These are phyloP conservation scores for Pseudocercospora pini-densiflorae DNA, from an alignment of 2,329 filamentous ascomycete genomes.

Conservation along the genomic window DNA sequence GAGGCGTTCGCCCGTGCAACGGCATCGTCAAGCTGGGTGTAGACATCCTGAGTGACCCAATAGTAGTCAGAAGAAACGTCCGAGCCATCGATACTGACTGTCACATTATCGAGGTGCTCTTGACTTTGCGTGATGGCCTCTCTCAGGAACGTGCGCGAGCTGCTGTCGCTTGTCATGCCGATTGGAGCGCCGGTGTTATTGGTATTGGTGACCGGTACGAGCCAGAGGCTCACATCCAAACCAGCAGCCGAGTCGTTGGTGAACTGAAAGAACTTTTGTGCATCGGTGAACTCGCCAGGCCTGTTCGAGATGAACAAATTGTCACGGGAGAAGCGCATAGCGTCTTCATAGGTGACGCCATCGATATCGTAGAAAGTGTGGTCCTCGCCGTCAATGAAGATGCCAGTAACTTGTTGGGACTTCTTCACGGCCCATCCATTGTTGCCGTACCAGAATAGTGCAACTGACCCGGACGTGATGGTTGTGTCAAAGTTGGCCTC, in stretches of 20 bases:
- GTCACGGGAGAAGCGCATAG: background rate
- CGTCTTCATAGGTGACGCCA: background rate
- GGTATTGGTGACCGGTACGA: background rate
- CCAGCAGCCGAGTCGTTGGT: slow-evolving; percentile 3
- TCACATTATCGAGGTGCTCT: background rate
- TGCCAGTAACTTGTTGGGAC: background rate
- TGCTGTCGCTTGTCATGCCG: background rate
- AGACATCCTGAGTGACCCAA: background rate
- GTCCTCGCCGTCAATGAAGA: slow-evolving; percentile 2
- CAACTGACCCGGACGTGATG: background rate
- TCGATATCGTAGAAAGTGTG: background rate
- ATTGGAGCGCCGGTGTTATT: background rate
- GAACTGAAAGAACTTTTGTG: background rate
- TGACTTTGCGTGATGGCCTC: background rate
- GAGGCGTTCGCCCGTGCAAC: background rate
- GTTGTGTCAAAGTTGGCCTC: background rate
- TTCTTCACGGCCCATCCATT: background rate
- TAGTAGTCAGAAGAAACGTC: background rate
- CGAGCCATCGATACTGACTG: background rate
- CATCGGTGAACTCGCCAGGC: background rate
- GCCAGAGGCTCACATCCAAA: background rate
- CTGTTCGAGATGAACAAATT: slow-evolving; percentile 1
- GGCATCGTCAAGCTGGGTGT: background rate
- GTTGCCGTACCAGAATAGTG: slow-evolving; percentile 1
- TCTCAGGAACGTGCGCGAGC: background rate